Evolutionary conservation across 2,329 filamentous ascomycete species (phyloP).

Genomic region (Helotiales sp.): DNA sequence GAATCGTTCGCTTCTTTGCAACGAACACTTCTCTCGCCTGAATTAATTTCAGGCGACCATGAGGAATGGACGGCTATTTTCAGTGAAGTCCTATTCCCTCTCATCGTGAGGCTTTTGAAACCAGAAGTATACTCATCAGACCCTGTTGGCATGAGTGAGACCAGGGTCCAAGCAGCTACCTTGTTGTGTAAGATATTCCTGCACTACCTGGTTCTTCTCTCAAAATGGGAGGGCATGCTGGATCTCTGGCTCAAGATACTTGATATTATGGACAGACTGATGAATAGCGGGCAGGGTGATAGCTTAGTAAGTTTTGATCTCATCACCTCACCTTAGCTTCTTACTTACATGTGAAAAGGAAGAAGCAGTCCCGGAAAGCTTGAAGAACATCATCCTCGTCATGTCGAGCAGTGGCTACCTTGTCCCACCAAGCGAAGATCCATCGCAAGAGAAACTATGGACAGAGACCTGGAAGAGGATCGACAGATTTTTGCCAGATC

Average conservation of each 20-base stretch:
- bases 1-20: conserved; percentile 86
- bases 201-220: conserved; percentile 84
- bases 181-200: conserved; percentile 94
- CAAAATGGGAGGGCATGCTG: conserved; percentile 84
- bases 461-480: conserved; percentile 65
- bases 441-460: conserved; percentile 57
- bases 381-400: conserved; percentile 95
- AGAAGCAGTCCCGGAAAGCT: conserved; percentile 90
- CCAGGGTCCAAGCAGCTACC: conserved; percentile 85
- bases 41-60: conserved; percentile 80
- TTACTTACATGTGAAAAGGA: conserved; percentile 54
- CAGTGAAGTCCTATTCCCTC: conserved; percentile 86
- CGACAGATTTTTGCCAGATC: conserved; percentile 62
- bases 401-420: conserved; percentile 90
- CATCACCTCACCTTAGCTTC: conserved; percentile 1
- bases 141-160: conserved; percentile 91
- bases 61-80: conserved; percentile 96
- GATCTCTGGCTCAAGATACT: conserved; percentile 91
- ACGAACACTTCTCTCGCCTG: conserved; percentile 78
- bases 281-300: conserved; percentile 93
- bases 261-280: conserved; percentile 91
- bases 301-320: conserved; percentile 67
- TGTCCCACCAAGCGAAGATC: conserved; percentile 63
- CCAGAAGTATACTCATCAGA: conserved; percentile 94
- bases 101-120: conserved; percentile 84